Conservation (phyloP, 805 yeast species). For the Teunomyces pallodes region DNA sequence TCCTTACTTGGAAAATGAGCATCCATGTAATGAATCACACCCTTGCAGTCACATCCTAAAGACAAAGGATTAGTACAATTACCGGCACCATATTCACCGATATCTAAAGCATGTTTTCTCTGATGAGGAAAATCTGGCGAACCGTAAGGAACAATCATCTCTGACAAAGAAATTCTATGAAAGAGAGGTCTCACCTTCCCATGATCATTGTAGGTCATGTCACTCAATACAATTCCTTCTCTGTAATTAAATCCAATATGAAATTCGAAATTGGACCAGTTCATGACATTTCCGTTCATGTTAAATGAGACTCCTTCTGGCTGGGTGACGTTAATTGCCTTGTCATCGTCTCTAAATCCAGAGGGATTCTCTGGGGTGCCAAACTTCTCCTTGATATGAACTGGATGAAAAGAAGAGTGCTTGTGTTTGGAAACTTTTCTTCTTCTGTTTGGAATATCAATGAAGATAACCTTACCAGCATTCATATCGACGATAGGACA, state of each 20-base stretch:
- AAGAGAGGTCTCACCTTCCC: conserved; percentile 71
- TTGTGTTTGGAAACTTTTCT: conserved; percentile 66
- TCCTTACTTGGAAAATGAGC: conserved; percentile 68
- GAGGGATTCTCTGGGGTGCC: conserved; percentile 47
- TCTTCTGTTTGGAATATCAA: conserved; percentile 74
- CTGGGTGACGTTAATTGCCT: conserved; percentile 70
- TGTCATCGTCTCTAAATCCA: conserved; percentile 58
- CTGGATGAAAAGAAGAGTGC: conserved; percentile 69
- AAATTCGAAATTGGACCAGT: conserved; percentile 75
- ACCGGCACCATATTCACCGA: conserved; percentile 88
- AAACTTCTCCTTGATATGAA: conserved; percentile 56
- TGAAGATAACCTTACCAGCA: conserved; percentile 62
- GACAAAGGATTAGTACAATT: conserved; percentile 77
- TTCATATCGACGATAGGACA: conserved; percentile 80
- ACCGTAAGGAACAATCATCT: conserved; percentile 87
- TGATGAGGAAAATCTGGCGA: conserved; percentile 78
- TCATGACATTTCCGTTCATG: conserved; percentile 65
- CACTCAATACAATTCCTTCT: conserved; percentile 79
- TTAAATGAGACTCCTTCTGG: conserved; percentile 82
- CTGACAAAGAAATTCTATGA: conserved; percentile 74
- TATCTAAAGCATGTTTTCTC: conserved; percentile 82
- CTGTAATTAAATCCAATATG: conserved; percentile 84
- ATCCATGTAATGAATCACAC: conserved; percentile 79
- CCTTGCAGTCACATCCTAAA: conserved; percentile 83
- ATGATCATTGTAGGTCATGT: conserved; percentile 71